Conservation (phyloP, 305 asterid species). For the Fraxinus paxiana region DNA sequence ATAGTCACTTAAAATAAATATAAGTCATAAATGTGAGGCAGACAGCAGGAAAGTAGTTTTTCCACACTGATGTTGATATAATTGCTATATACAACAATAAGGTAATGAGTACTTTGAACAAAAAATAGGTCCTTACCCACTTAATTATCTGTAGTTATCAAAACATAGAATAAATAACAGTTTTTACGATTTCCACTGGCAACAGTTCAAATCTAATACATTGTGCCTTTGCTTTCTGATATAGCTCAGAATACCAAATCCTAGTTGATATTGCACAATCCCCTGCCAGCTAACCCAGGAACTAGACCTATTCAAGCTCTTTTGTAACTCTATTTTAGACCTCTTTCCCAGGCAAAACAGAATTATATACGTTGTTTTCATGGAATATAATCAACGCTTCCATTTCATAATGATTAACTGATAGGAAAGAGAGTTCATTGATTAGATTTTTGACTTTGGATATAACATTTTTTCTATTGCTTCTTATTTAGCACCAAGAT, state of each 20-base stretch:
- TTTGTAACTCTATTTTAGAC: not conserved
- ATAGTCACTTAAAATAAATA: not conserved
- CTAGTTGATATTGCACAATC: not conserved
- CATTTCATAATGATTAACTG: not conserved
- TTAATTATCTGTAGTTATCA: not conserved
- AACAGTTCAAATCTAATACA: not conserved
- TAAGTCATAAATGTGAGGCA: not conserved
- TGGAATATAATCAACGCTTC: not conserved
- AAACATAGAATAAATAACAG: not conserved
- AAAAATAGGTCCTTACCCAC: not conserved
- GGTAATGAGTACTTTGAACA: not conserved
- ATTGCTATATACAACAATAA: not conserved
- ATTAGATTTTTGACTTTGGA: not conserved
- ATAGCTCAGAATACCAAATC: not conserved
- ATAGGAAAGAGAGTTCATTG: not conserved
- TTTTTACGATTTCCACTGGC: not conserved
- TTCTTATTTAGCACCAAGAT: not conserved
- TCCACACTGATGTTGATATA: not conserved
- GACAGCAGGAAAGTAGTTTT: not conserved
- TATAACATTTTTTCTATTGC: not conserved
- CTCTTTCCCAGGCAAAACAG: not conserved
- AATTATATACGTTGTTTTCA: not conserved
- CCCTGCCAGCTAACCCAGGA: not conserved
- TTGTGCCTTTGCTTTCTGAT: not conserved
- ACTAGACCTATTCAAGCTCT: not conserved